Percentiles rank a stretch among this genome's conserved stretches.
Evolutionary conservation across 2,329 filamentous ascomycete species (phyloP).

Genomic region (Arthrobotrys sinensis): DNA sequence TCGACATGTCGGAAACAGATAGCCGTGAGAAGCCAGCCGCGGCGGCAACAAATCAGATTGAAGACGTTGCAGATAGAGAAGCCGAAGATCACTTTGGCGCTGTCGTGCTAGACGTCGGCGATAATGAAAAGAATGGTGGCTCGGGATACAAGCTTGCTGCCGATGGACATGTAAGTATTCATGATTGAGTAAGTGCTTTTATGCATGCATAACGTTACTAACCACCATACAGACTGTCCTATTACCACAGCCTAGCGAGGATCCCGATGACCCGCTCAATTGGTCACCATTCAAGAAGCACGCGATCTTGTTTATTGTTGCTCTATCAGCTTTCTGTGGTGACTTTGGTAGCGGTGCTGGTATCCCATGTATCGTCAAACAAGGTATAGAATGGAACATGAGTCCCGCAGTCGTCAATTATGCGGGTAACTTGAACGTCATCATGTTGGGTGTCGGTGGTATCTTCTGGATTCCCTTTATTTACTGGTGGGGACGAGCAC

Average conservation of each 20-base stretch:
- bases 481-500: conserved; percentile 62
- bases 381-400: conserved; percentile 70
- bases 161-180: conserved; percentile 66
- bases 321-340: conserved; percentile 70
- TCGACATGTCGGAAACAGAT: conserved; percentile 56
- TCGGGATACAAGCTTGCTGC: conserved; percentile 66
- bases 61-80: conserved; percentile 46
- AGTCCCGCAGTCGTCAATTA: conserved; percentile 71
- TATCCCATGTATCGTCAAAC: conserved; percentile 65
- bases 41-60: conserved; percentile 40
- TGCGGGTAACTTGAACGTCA: conserved; percentile 72
- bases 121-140: conserved; percentile 65
- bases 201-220: background rate
- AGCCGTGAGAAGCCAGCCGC: conserved; percentile 46
- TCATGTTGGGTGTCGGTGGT: conserved; percentile 69
- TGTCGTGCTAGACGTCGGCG: conserved; percentile 65
- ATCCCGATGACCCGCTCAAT: conserved; percentile 72
- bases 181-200: background rate
- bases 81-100: conserved; percentile 47
- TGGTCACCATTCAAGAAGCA: conserved; percentile 72
- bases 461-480: conserved; percentile 63
- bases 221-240: conserved; percentile 67
- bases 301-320: conserved; percentile 70
- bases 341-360: conserved; percentile 69
- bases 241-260: conserved; percentile 72